phyloP scores from a whole-genome alignment of 2,329 filamentous ascomycete species.

The Claviceps africana region DNA sequence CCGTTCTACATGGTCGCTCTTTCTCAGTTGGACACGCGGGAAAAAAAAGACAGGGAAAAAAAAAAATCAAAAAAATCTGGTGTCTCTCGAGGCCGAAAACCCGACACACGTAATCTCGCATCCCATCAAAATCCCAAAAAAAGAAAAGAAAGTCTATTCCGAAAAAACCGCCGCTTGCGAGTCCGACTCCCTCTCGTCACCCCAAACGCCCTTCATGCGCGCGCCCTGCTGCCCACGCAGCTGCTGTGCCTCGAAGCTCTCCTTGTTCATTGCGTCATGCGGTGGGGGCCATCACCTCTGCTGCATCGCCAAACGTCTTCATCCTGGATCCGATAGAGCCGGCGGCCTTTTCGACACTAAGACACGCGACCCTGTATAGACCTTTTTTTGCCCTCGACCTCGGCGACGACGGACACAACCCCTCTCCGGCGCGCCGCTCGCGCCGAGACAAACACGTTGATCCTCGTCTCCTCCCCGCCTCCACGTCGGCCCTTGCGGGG shows the following conservation, averaged over 20 bases:
- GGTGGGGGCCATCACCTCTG: constrained; percentile 41
- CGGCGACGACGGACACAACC: constrained; percentile 8
- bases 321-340: constrained; percentile 43
- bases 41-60: background rate
- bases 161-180: background rate
- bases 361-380: constrained; percentile 7
- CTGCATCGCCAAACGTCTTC: constrained; percentile 31
- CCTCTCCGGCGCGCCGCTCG: constrained; percentile 19
- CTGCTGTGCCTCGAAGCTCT: constrained; percentile 1
- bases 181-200: background rate
- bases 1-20: background rate
- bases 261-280: constrained; percentile 31
- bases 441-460: constrained; percentile 37
- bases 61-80: background rate
- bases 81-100: constrained; percentile 2
- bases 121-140: constrained; percentile 1
- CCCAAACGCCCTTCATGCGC: constrained; percentile 4
- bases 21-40: background rate
- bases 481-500: constrained; percentile 7
- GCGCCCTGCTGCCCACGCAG: constrained; percentile 3
- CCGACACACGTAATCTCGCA: constrained; percentile 6
- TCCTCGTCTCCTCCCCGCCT: constrained; percentile 12
- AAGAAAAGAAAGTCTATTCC: background rate
- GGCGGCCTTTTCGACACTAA: constrained; percentile 11
- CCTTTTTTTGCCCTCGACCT: constrained; percentile 11